phyloP scores from a whole-genome alignment of 495 filamentous ascomycete species.

The Neurospora tetraspora region DNA sequence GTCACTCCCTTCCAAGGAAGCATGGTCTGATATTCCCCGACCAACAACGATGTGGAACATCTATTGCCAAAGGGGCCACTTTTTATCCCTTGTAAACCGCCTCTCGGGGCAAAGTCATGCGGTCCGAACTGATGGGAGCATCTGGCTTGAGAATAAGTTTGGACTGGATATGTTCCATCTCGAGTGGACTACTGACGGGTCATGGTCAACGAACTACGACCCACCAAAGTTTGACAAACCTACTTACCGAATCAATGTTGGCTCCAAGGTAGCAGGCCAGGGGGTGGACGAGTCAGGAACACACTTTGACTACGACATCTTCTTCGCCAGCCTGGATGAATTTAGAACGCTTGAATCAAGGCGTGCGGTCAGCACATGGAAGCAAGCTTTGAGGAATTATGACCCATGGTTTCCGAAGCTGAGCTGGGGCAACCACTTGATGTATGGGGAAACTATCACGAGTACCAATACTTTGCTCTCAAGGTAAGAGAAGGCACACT shows the following conservation, averaged over 20 bases:
- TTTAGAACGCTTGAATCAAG: conserved; percentile 34
- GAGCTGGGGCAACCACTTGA: conserved; percentile 63
- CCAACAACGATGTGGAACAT: background rate
- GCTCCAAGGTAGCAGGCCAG: background rate
- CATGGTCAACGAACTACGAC: background rate
- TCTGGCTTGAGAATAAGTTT: background rate
- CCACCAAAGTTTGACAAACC: background rate
- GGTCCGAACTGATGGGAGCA: background rate
- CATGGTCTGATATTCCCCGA: conserved; percentile 32
- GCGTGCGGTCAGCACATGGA: background rate
- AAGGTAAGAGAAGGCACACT: conserved; percentile 44
- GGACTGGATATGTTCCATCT: background rate
- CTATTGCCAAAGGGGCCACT: background rate
- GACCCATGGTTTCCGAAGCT: conserved; percentile 36
- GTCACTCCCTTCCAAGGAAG: conserved; percentile 71
- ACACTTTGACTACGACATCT: conserved; percentile 74
- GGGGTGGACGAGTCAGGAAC: background rate
- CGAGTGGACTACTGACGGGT: background rate
- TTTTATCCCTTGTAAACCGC: background rate
- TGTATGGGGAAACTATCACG: conserved; percentile 90
- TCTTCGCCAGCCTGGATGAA: conserved; percentile 58
- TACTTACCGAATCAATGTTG: background rate
- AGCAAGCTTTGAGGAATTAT: background rate
- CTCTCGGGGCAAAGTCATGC: background rate
- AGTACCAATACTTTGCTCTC: conserved; percentile 94